These are phyloP conservation scores for Yarrowia keelungensis DNA, from an alignment of 805 yeast genomes.

Conservation along the genomic window DNA sequence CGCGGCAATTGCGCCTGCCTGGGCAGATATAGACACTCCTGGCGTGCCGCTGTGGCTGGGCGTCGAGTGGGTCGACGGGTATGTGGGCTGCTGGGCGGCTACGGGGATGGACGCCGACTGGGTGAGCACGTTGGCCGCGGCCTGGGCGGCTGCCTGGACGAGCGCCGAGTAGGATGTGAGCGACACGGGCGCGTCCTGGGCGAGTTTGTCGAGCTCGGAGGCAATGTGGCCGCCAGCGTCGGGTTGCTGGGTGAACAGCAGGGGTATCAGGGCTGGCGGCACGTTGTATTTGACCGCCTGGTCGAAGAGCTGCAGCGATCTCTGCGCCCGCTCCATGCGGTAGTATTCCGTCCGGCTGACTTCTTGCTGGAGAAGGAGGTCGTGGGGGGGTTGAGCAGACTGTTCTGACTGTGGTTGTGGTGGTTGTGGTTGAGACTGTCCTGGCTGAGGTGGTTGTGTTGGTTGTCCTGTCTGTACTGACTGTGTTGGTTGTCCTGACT, in stretches of 20 bases:
- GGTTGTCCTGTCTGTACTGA: background rate
- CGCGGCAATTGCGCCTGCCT: conserved; percentile 42
- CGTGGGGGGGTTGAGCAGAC: background rate
- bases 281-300: conserved; percentile 66
- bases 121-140: conserved; percentile 32
- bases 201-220: conserved; percentile 41
- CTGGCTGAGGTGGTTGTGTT: background rate
- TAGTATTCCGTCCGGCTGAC: conserved; percentile 81
- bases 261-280: conserved; percentile 69
- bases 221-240: conserved; percentile 50
- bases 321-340: conserved; percentile 65
- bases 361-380: conserved; percentile 73
- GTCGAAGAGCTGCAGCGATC: conserved; percentile 66
- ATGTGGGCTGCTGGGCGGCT: conserved; percentile 10
- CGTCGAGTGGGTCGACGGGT: conserved; percentile 27
- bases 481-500: too few species aligned
- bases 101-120: conserved; percentile 22
- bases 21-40: conserved; percentile 29
- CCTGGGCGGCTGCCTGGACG: conserved; percentile 27
- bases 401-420: background rate
- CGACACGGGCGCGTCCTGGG: conserved; percentile 26
- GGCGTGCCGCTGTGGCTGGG: conserved; percentile 30
- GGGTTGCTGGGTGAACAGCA: conserved; percentile 54
- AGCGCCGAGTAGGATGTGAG: conserved; percentile 23
- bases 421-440: background rate